Conservation (phyloP, 192 early-diverging fungal species). For the Haplosporangium gracile region DNA sequence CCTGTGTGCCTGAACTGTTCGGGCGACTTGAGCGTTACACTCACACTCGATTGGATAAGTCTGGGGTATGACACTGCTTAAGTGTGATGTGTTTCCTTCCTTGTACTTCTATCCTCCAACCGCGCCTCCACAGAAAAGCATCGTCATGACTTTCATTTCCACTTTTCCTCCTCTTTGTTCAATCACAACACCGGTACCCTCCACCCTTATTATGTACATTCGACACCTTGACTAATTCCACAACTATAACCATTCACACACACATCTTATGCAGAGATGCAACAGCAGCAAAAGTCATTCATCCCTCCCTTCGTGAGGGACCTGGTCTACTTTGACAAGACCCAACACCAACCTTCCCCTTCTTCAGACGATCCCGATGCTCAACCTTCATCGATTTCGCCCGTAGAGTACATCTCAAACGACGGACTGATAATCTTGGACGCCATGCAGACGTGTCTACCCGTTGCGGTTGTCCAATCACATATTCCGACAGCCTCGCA, state of each 20-base stretch:
- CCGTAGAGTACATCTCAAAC: neutral
- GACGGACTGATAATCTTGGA: neutral
- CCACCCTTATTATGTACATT: too few species aligned
- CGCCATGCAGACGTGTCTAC: neutral
- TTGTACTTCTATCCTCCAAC: neutral
- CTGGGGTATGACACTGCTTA: neutral
- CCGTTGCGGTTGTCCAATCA: neutral
- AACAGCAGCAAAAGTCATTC: constrained; percentile 8
- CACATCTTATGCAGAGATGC: neutral
- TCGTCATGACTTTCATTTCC: neutral
- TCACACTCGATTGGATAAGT: too few species aligned
- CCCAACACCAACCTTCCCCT: neutral
- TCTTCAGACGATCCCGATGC: neutral
- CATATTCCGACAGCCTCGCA: neutral
- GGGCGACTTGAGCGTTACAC: too few species aligned
- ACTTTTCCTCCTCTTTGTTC: neutral
- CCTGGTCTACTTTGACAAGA: constrained; percentile 22
- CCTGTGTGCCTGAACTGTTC: too few species aligned
- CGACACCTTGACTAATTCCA: neutral
- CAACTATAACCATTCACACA: neutral
- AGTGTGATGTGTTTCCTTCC: neutral
- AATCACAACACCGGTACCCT: neutral
- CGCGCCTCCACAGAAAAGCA: neutral
- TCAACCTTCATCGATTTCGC: neutral
- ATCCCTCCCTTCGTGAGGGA: constrained; percentile 38